Evolutionary conservation across 768 basidiomycete species (phyloP).

Genomic region (Guyanaporus albipodus): DNA sequence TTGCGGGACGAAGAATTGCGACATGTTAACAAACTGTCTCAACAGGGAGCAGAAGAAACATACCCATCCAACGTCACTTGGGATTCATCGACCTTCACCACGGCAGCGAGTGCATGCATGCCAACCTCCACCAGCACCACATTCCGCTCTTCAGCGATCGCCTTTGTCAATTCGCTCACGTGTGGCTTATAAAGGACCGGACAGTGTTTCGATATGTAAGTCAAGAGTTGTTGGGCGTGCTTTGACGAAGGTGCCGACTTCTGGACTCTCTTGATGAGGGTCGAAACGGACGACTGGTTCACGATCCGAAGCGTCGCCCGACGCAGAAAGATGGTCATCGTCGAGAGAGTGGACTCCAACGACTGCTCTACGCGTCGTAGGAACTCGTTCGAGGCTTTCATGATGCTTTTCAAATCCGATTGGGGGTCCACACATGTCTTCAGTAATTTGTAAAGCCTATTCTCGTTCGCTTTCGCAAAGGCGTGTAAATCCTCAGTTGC

Average conservation of each 20-base stretch:
- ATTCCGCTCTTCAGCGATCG: constrained; percentile 63
- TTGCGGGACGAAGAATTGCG: neutral
- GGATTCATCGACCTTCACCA: constrained; percentile 56
- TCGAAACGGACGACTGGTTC: constrained; percentile 83
- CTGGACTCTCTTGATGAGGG: constrained; percentile 66
- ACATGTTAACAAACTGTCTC: neutral
- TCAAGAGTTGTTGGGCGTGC: constrained; percentile 51
- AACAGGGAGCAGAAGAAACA: constrained; percentile 24
- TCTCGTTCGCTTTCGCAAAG: constrained; percentile 88
- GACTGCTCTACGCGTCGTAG: constrained; percentile 70
- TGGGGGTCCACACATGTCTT: constrained; percentile 81
- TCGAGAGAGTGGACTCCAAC: constrained; percentile 53
- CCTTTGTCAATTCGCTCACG: constrained; percentile 69
- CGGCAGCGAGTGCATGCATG: constrained; percentile 72
- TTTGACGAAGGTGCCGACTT: constrained; percentile 41
- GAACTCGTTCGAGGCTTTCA: constrained; percentile 83
- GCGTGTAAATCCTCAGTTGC: constrained; percentile 71
- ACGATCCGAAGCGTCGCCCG: constrained; percentile 67
- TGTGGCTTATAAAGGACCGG: constrained; percentile 73
- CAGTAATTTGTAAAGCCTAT: constrained; percentile 78
- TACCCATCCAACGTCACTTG: constrained; percentile 64
- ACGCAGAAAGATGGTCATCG: constrained; percentile 69
- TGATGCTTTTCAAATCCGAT: constrained; percentile 72
- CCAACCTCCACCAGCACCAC: constrained; percentile 54
- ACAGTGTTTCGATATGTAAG: constrained; percentile 67